These are phyloP conservation scores for Termitomyces eurrhizus DNA, from an alignment of 768 basidiomycete species.

Conservation along the genomic window DNA sequence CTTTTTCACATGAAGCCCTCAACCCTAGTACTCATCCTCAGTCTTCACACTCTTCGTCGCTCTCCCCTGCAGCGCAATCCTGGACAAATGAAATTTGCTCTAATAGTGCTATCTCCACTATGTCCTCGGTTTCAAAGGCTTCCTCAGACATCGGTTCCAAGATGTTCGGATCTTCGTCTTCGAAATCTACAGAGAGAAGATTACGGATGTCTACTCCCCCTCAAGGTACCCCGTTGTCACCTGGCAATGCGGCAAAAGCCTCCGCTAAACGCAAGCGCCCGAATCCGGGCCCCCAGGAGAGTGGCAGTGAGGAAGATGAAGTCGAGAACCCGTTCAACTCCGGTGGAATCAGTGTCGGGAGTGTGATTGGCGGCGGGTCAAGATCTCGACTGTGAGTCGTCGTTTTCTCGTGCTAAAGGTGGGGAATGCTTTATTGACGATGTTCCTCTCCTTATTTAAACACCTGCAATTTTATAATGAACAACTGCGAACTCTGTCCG, in stretches of 20 bases:
- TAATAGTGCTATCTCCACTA: constrained; percentile 4
- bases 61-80: constrained; percentile 18
- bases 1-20: constrained; percentile 6
- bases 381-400: constrained; percentile 36
- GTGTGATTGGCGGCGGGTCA: constrained; percentile 29
- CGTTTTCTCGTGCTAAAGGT: constrained; percentile 3
- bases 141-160: not conserved
- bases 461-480: not conserved
- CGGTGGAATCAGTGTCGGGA: constrained; percentile 44
- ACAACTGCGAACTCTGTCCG: not conserved
- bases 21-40: constrained; percentile 10
- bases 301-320: constrained; percentile 39
- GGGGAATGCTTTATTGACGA: constrained; percentile 13
- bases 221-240: constrained; percentile 2
- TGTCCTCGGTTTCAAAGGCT: not conserved
- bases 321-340: constrained; percentile 17
- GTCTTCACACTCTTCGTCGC: constrained; percentile 17
- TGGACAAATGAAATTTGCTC: constrained; percentile 20
- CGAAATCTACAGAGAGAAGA: constrained; percentile 4
- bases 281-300: constrained; percentile 19
- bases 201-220: not conserved
- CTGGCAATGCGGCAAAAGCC: constrained; percentile 9
- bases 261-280: constrained; percentile 22
- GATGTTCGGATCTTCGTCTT: not conserved
- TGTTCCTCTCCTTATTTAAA: constrained; percentile 9